Percentiles rank a stretch among this genome's conserved stretches.
Conservation (phyloP, 1,284 basidiomycete genomes). For the Sanghuangporus sanghuang region DNA sequence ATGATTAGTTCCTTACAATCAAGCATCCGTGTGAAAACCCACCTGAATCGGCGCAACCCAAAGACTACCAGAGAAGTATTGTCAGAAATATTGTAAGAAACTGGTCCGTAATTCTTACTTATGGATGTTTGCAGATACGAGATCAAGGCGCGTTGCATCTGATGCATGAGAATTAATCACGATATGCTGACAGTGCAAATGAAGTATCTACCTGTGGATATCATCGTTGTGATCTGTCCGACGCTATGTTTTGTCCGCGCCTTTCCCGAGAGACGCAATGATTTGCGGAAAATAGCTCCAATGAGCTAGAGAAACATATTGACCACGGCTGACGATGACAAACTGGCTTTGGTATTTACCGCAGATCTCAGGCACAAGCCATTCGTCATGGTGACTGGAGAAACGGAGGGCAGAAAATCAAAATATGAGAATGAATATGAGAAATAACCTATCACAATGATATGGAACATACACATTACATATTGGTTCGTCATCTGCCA, state of each 20-base stretch:
- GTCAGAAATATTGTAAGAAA: not conserved
- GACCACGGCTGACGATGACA: constrained; percentile 10
- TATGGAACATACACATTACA: constrained; percentile 35
- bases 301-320: constrained; percentile 40
- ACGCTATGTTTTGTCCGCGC: constrained; percentile 54
- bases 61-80: constrained; percentile 31
- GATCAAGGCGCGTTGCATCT: constrained; percentile 50
- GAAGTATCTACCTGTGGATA: constrained; percentile 36
- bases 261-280: constrained; percentile 62
- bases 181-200: not conserved
- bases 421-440: not conserved
- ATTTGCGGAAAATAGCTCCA: constrained; percentile 66
- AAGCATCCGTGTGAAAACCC: not conserved
- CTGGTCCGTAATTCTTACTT: constrained; percentile 30
- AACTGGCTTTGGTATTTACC: constrained; percentile 28
- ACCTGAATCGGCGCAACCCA: constrained; percentile 56
- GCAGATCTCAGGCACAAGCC: constrained; percentile 48
- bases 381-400: constrained; percentile 43
- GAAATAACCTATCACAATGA: not conserved
- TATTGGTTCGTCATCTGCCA: constrained; percentile 46
- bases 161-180: not conserved
- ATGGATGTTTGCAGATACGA: constrained; percentile 42
- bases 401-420: not conserved
- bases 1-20: not conserved
- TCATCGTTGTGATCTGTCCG: constrained; percentile 70